Percentiles rank a stretch among this genome's conserved stretches.
phyloP scores from a whole-genome alignment of 805 yeast species.

The Candida maesae region DNA sequence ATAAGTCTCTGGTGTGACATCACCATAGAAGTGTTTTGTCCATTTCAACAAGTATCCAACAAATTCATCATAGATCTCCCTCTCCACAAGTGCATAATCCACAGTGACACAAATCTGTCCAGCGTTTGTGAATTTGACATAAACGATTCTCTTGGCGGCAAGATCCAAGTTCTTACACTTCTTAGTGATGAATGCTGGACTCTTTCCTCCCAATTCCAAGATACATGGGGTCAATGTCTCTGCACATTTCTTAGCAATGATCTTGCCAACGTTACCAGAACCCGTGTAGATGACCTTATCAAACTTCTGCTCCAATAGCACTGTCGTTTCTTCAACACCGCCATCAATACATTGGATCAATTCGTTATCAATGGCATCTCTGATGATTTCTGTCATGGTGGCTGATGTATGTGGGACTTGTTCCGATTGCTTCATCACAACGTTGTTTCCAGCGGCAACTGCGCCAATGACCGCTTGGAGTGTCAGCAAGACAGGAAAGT shows the following conservation, averaged over 20 bases:
- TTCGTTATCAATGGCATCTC: constrained; percentile 50
- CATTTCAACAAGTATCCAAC: constrained; percentile 35
- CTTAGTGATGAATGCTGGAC: constrained; percentile 71
- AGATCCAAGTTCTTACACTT: constrained; percentile 40
- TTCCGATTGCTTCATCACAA: constrained; percentile 51
- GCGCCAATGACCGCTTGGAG: constrained; percentile 73
- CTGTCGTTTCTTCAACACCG: constrained; percentile 56
- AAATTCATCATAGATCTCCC: constrained; percentile 49
- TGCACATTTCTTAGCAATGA: constrained; percentile 80
- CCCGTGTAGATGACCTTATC: constrained; percentile 91
- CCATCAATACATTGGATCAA: constrained; percentile 68
- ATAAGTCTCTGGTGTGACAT: constrained; percentile 28
- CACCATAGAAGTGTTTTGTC: constrained; percentile 44
- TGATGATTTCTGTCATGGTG: constrained; percentile 53
- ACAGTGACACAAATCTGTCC: constrained; percentile 94
- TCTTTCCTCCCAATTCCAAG: constrained; percentile 89
- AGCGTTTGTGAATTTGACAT: constrained; percentile 76
- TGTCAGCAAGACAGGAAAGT: constrained; percentile 67
- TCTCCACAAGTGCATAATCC: constrained; percentile 75
- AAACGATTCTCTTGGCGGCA: constrained; percentile 59
- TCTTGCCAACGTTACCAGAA: constrained; percentile 66
- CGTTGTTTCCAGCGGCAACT: constrained; percentile 80
- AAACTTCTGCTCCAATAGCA: constrained; percentile 54
- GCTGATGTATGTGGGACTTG: constrained; percentile 56
- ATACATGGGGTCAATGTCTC: constrained; percentile 74